phyloP scores from a whole-genome alignment of 2,329 filamentous ascomycete species.

The Dactylonectria macrodidyma region DNA sequence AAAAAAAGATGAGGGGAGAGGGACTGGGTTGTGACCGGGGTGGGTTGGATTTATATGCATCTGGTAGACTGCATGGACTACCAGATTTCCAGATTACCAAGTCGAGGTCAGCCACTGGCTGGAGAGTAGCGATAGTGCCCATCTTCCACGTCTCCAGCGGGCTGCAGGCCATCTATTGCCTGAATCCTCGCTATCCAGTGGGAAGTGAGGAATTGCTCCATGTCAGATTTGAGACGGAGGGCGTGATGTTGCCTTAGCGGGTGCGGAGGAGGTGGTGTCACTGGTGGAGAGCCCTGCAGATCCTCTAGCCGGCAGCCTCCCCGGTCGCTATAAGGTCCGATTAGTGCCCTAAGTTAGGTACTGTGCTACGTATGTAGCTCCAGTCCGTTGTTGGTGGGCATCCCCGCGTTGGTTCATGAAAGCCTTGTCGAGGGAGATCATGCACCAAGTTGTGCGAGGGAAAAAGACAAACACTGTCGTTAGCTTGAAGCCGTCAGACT shows the following conservation, averaged over 20 bases:
- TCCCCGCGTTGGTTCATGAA: not conserved
- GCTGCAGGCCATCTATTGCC: not conserved
- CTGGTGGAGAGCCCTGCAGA: not conserved
- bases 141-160: not conserved
- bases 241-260: not conserved
- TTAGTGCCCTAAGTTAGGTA: not conserved
- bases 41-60: conserved; percentile 2
- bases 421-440: not conserved
- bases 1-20: not conserved
- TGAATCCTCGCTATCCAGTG: not conserved
- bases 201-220: not conserved
- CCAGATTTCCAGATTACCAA: conserved; percentile 1
- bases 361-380: not conserved
- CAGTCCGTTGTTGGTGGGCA: not conserved
- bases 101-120: not conserved
- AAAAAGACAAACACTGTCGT: not conserved
- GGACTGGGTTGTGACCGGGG: not conserved
- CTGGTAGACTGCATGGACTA: not conserved
- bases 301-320: not conserved
- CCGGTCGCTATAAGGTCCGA: not conserved
- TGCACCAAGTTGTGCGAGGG: not conserved
- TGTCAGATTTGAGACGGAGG: not conserved
- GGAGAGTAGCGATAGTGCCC: not conserved
- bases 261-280: not conserved
- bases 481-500: not conserved